phyloP scores from a whole-genome alignment of 805 yeast species.

The Candida koratica region DNA sequence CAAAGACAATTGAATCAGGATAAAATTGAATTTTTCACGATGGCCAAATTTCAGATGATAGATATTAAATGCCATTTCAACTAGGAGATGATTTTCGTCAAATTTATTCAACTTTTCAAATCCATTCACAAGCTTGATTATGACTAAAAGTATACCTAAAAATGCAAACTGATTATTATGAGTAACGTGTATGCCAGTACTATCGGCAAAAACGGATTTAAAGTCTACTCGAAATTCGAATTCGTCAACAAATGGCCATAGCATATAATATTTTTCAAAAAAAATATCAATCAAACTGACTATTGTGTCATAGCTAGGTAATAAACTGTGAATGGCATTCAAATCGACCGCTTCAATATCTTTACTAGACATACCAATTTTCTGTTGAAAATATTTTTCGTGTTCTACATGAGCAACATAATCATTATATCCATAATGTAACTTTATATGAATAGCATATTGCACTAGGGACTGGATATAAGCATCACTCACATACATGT shows the following conservation, averaged over 20 bases:
- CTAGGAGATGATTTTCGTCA: conserved; percentile 1
- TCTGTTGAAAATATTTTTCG: conserved; percentile 5
- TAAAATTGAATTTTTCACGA: not conserved
- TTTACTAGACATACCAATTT: not conserved
- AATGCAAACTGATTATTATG: conserved; percentile 1
- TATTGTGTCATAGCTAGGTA: conserved; percentile 1
- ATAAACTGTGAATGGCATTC: not conserved
- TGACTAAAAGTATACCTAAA: conserved; percentile 3
- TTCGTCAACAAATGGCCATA: conserved; percentile 10
- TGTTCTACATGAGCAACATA: conserved; percentile 4
- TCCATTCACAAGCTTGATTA: conserved; percentile 5
- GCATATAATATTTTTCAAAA: conserved; percentile 4
- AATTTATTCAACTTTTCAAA: conserved; percentile 1
- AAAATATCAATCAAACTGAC: not conserved
- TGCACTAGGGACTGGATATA: conserved; percentile 1
- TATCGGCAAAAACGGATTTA: not conserved
- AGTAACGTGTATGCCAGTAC: not conserved
- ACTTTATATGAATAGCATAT: conserved; percentile 3
- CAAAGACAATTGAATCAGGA: conserved; percentile 4
- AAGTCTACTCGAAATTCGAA: conserved; percentile 4
- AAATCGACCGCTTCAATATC: not conserved
- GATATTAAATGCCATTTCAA: conserved; percentile 5
- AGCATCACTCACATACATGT: not conserved
- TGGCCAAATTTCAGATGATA: conserved; percentile 2
- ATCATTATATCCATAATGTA: conserved; percentile 2